Conservation (phyloP, 148 eudicot species). For the Chenopodium quinoa region DNA sequence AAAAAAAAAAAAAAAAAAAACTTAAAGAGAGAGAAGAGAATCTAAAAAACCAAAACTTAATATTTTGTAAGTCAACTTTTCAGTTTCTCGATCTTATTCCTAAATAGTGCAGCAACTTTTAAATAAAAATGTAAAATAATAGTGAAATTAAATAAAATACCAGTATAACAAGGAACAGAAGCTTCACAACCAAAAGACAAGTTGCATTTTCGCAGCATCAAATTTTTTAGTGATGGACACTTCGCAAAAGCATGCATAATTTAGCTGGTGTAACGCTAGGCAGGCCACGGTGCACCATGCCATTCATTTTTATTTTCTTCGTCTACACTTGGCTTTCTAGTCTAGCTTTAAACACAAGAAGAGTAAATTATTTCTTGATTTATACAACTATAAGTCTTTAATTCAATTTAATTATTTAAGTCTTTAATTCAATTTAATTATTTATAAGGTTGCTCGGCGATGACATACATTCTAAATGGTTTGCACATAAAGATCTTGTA, state of each 20-base stretch:
- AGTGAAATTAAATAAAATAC: background rate
- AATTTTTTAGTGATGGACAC: conserved; percentile 9
- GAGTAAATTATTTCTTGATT: background rate
- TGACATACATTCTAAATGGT: too few species aligned
- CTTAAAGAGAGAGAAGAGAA: too few species aligned
- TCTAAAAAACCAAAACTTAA: too few species aligned
- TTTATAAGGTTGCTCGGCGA: too few species aligned
- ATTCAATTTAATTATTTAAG: background rate
- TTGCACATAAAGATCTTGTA: too few species aligned
- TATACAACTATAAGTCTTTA: background rate
- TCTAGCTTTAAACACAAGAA: background rate
- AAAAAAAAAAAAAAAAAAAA: too few species aligned
- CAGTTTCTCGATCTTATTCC: too few species aligned
- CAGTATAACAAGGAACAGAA: background rate
- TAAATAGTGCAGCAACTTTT: too few species aligned
- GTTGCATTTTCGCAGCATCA: background rate
- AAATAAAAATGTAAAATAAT: too few species aligned
- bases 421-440: too few species aligned
- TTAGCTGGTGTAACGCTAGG: background rate
- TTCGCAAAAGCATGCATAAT: conserved; percentile 24
- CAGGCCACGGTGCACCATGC: conserved; percentile 13
- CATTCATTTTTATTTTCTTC: background rate
- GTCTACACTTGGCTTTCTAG: background rate
- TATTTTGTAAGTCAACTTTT: too few species aligned
- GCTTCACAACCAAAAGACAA: conserved; percentile 13